These are phyloP conservation scores for Septoria petroselini DNA, from an alignment of 2,329 filamentous ascomycete species.

Conservation along the genomic window DNA sequence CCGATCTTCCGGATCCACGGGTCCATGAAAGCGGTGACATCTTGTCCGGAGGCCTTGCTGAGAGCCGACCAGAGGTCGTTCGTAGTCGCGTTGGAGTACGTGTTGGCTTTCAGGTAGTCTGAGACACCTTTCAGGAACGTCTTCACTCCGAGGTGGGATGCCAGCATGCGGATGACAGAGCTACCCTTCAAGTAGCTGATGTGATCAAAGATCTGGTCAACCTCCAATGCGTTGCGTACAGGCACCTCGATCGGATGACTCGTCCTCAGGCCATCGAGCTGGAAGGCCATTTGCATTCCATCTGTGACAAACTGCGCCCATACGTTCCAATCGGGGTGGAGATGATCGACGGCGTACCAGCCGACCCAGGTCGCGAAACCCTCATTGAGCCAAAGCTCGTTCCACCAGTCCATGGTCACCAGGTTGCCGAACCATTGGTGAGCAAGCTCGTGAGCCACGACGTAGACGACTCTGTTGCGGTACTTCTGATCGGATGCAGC, in stretches of 20 bases:
- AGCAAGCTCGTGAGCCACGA: conserved; percentile 95
- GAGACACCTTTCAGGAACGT: conserved; percentile 88
- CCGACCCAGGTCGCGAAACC: conserved; percentile 97
- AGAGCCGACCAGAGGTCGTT: conserved; percentile 87
- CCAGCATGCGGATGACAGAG: conserved; percentile 94
- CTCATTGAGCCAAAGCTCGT: conserved; percentile 80
- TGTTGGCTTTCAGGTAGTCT: conserved; percentile 81
- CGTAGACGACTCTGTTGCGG: conserved; percentile 91
- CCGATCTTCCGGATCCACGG: conserved; percentile 95
- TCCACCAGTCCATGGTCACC: conserved; percentile 91
- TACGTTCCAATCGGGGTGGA: conserved; percentile 95
- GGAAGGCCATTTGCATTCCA: conserved; percentile 86
- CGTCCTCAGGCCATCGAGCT: conserved; percentile 81
- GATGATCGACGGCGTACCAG: conserved; percentile 85
- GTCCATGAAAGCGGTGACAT: conserved; percentile 84
- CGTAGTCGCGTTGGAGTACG: conserved; percentile 87
- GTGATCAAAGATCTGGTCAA: conserved; percentile 96
- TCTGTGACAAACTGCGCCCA: conserved; percentile 98
- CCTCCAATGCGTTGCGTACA: conserved; percentile 87
- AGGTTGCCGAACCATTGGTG: conserved; percentile 97
- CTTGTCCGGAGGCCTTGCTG: conserved; percentile 79
- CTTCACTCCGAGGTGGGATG: conserved; percentile 80
- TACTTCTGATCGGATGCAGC: conserved; percentile 84
- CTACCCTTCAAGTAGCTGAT: conserved; percentile 97
- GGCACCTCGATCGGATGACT: conserved; percentile 96